Conservation (phyloP, 768 basidiomycete species). For the Naganishia randhawae region DNA sequence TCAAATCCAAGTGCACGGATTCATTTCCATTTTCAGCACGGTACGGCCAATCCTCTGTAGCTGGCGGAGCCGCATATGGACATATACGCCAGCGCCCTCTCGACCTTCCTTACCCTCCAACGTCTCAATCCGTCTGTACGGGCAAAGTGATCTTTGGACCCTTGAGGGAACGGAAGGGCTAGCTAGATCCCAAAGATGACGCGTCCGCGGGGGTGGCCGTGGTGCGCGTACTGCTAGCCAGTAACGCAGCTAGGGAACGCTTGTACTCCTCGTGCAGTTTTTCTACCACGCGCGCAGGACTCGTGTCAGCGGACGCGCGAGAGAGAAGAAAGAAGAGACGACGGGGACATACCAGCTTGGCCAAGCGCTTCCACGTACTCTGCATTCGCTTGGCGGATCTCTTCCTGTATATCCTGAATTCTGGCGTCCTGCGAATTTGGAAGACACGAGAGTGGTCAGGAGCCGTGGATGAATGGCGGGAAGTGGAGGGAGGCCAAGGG, state of each 20-base stretch:
- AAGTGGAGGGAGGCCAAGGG: not conserved
- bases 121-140: too few relatives aligned
- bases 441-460: not conserved
- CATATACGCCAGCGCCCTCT: too few relatives aligned
- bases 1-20: too few relatives aligned
- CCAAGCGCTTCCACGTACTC: conserved; percentile 3
- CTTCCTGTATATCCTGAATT: not conserved
- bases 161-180: too few relatives aligned
- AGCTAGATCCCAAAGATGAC: too few relatives aligned
- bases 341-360: not conserved
- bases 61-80: too few relatives aligned
- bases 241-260: not conserved
- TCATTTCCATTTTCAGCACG: too few relatives aligned
- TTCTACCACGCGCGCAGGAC: not conserved
- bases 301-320: not conserved
- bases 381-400: conserved; percentile 9
- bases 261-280: conserved; percentile 15
- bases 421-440: not conserved
- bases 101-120: too few relatives aligned
- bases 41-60: too few relatives aligned
- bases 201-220: too few relatives aligned
- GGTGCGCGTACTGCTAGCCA: too few relatives aligned
- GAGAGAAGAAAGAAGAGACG: not conserved
- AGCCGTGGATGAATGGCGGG: not conserved
- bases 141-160: too few relatives aligned